Base-by-base conservation (phyloP, 345 rosid species). In the Salix arbutifolia region DNA sequence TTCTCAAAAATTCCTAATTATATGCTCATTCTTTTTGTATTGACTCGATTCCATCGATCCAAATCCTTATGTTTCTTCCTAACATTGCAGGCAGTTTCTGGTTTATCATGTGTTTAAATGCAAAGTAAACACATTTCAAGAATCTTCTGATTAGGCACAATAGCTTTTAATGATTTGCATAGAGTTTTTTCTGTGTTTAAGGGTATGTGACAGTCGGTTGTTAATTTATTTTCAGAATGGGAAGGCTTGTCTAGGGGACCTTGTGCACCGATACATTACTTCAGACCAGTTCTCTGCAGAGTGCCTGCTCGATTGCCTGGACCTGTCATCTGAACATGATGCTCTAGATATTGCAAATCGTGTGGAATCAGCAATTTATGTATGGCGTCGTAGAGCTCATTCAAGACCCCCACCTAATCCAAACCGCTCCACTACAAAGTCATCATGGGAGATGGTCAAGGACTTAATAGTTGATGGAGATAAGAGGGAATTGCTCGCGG, bases 381-480 rank as follows among this genome's bases (percentile, higher is more conserved):
- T 86, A 37, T 96, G 97, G 97, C 92, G 89, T 71, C 87, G 80
- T 74, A 83, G 89, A 80, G 82, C 82, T 42, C 86, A 88, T 77
- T 78, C 89, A 26, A 96, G 87, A 81, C 90, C 89, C 35, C 74
- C 82, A 11, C 81, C 78, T 73, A 81, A 77, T 68, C 83, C 87
- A 28, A 86, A 80, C 76, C 85, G 91, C 48, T 87, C 93, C 33
- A 87, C 74, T 67, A 75, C 94, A 10, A 89, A 74, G 87, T 90
- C 99, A 14, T 96, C 99, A 1, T 96, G 99, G 99, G 97, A 85
- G 66, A 58, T 96, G 84, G 95, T 96, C 68, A 96, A 88, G 86
- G 99, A 96, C 33, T 87, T 94, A 5, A 89, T 96, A 93, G 83
- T 85, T 58, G 97, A 96, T 81, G 92, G 85, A 60, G 99, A 94